Base-by-base conservation (phyloP, 352 stramenopile species). In the Phytopythium chamaehyphon region DNA sequence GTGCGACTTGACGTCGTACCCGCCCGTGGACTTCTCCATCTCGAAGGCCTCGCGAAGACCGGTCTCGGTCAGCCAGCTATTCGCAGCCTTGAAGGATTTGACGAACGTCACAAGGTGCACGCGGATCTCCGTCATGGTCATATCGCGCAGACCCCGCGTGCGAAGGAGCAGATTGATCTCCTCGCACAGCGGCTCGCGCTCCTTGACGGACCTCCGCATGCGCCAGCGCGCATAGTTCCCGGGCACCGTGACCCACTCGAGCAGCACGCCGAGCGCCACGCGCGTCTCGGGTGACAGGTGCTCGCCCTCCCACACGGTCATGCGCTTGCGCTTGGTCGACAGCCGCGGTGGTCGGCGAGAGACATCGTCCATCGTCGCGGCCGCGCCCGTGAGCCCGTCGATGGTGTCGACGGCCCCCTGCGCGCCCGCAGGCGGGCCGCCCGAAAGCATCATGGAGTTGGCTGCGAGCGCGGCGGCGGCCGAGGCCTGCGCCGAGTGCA, bases 171-270 rank as follows among this genome's bases (percentile, higher is more conserved):
- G 19, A 33, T 76, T 73, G 42, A 75, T 71, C 57, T 78, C 69
- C 0, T 62, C 39, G 26, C 51, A 73, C n/a, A 79, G 37, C 7
- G 62, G 54, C 40, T 64, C 47, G 43, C 69, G 73, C 23, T 64
- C 59, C 6, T 51, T 46, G 14, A 61, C 55, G 16, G 23, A 28
- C 50, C 55, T 64, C n/a, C 45, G 31, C 39, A 59, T 21, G 48
- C 57, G 64, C 69, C 69, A 79, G 21, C 65, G 64, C 22, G 64
- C 55, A 54, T 75, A 76, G 51, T 64, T 79, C 6, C 62, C 66
- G 18, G 69, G 65, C 15, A 59, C 48, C 6, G 53, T 52, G 21
- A 76, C 61, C 69, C 69, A 79, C 12, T 71, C 54, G 37, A 79
- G 43, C 51, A 79, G 55, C 50, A 69, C 52, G 18, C 66, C 58